These are phyloP conservation scores for Sporodiniella umbellata DNA, from an alignment of 371 early-diverging fungal genomes.

Conservation along the genomic window DNA sequence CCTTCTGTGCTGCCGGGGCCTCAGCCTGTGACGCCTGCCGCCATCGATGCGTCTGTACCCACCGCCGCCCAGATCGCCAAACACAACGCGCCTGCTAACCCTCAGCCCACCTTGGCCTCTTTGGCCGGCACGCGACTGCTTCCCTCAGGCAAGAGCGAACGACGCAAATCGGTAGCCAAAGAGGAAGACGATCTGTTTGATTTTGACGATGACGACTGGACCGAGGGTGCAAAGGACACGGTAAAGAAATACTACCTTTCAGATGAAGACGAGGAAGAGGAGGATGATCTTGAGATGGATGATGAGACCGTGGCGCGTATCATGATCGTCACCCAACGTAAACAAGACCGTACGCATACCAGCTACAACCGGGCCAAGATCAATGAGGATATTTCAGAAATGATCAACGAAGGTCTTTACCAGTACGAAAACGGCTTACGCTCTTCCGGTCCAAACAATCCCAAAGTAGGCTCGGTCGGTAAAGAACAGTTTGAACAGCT, in stretches of 20 bases:
- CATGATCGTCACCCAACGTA: constrained; percentile 90
- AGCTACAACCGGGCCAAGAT: constrained; percentile 79
- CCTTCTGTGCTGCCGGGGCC: constrained; percentile 25
- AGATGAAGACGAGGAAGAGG: constrained; percentile 65
- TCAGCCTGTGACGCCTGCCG: constrained; percentile 11
- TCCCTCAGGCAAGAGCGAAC: constrained; percentile 19
- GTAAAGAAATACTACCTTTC: constrained; percentile 64
- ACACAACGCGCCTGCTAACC: constrained; percentile 21
- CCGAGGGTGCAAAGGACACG: constrained; percentile 49
- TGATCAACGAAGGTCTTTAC: constrained; percentile 94
- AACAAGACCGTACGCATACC: constrained; percentile 67
- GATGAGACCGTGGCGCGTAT: constrained; percentile 86
- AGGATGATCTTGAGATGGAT: constrained; percentile 72
- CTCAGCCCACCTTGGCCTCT: constrained; percentile 35
- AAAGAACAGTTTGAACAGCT: constrained; percentile 63
- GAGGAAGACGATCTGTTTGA: constrained; percentile 78
- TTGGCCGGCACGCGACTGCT: constrained; percentile 32
- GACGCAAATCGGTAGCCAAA: constrained; percentile 22
- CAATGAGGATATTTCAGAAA: constrained; percentile 86
- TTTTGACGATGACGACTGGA: constrained; percentile 71
- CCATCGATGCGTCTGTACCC: constrained; percentile 13
- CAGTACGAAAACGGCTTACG: constrained; percentile 82
- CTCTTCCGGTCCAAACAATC: constrained; percentile 21
- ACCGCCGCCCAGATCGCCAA: constrained; percentile 32
- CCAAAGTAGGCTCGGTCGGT: constrained; percentile 70